Evolutionary conservation across 805 yeast species (phyloP).

Genomic region (Saturnispora hagleri): DNA sequence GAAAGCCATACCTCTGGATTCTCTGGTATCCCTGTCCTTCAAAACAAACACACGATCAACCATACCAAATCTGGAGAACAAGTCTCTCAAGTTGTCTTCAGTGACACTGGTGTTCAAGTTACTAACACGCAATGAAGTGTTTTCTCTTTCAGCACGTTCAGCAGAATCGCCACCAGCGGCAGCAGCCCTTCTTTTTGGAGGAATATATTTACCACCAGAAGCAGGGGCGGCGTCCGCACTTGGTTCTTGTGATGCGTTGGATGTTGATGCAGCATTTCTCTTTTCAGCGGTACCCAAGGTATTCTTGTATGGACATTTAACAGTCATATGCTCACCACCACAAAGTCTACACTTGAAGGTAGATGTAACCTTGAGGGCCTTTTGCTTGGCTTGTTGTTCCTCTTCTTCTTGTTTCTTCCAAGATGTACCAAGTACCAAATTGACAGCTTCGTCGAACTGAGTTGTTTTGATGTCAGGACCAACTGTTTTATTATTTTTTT

Average conservation of each 20-base stretch:
- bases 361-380: constrained; percentile 46
- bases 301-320: constrained; percentile 93
- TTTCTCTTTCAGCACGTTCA: constrained; percentile 52
- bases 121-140: constrained; percentile 81
- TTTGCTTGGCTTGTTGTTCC: constrained; percentile 47
- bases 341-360: constrained; percentile 73
- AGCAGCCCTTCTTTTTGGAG: constrained; percentile 47
- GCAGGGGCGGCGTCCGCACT: constrained; percentile 10
- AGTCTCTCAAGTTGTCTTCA: constrained; percentile 72
- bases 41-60: constrained; percentile 73
- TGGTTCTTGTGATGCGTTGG: constrained; percentile 8
- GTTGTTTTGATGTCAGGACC: constrained; percentile 90
- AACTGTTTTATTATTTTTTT: constrained; percentile 51
- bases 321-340: constrained; percentile 88
- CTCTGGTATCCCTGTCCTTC: constrained; percentile 87
- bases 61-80: constrained; percentile 58
- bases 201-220: constrained; percentile 37
- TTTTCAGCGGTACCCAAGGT: constrained; percentile 46
- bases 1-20: constrained; percentile 92
- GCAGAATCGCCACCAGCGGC: constrained; percentile 26
- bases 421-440: constrained; percentile 60
- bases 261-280: constrained; percentile 1
- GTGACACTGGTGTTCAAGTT: constrained; percentile 80
- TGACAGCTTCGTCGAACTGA: constrained; percentile 77
- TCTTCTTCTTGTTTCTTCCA: constrained; percentile 75